A percentile compares a stretch with the other conserved stretches of the same genome.
phyloP scores from a whole-genome alignment of 106 monocot genomes.

The Allium fistulosum region DNA sequence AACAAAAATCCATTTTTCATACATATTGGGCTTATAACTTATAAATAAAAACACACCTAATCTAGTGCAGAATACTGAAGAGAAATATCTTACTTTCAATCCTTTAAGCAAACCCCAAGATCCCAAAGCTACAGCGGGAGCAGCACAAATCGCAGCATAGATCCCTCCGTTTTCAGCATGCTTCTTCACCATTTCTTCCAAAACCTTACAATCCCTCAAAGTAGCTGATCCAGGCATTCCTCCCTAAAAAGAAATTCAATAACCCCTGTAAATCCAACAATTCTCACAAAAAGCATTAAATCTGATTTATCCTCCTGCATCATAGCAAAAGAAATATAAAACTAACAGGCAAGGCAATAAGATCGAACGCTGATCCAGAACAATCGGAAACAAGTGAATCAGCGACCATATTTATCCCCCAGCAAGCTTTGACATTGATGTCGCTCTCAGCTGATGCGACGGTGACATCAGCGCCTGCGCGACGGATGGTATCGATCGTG shows the following conservation, averaged over 20 bases:
- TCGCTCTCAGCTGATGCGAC: conserved; percentile 60
- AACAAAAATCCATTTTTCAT: too few relatives aligned
- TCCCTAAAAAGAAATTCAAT: conserved; percentile 25
- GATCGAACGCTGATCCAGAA: conserved; percentile 33
- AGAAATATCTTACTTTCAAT: conserved; percentile 25
- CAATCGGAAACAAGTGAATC: conserved; percentile 63
- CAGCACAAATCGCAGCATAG: conserved; percentile 80
- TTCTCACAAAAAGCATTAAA: background rate
- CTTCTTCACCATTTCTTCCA: conserved; percentile 62
- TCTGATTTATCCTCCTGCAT: background rate
- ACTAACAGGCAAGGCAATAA: conserved; percentile 35
- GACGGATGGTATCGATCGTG: conserved; percentile 72
- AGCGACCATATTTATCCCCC: conserved; percentile 71
- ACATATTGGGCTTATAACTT: too few relatives aligned
- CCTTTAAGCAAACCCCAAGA: conserved; percentile 91
- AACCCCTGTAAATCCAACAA: background rate
- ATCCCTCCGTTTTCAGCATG: conserved; percentile 53
- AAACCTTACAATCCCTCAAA: conserved; percentile 45
- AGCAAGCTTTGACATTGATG: conserved; percentile 39
- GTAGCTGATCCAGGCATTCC: conserved; percentile 67
- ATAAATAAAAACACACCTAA: too few relatives aligned
- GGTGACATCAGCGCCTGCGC: conserved; percentile 78
- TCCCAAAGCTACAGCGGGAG: conserved; percentile 68
- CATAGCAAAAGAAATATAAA: too few relatives aligned
- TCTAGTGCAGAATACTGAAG: too few relatives aligned